Evolutionary conservation across 1,284 basidiomycete genomes (phyloP).

Genomic region (Inonotus obliquus): DNA sequence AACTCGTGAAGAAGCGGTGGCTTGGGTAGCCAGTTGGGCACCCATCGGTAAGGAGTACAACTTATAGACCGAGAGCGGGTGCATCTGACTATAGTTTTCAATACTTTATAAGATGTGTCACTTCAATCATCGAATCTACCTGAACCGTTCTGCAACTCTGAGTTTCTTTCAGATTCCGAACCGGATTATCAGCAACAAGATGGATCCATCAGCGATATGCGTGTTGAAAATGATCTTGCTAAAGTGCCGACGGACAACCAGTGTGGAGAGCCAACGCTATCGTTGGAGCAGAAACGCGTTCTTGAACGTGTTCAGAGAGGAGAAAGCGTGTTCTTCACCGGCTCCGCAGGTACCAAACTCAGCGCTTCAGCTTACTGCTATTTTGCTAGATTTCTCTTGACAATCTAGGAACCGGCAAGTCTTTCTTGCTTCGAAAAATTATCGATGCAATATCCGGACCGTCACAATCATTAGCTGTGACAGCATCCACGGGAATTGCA

Average conservation of each 20-base stretch:
- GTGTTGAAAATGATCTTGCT: not conserved
- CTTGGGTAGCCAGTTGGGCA: constrained; percentile 24
- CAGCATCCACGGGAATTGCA: constrained; percentile 47
- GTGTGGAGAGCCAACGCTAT: constrained; percentile 25
- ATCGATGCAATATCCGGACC: constrained; percentile 39
- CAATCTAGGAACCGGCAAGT: constrained; percentile 41
- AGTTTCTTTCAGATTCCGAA: not conserved
- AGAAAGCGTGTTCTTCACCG: constrained; percentile 77
- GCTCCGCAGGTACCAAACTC: constrained; percentile 54
- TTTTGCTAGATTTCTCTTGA: not conserved
- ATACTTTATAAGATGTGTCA: too few relatives aligned
- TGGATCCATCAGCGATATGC: not conserved
- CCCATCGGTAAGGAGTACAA: not conserved
- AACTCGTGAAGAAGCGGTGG: constrained; percentile 27
- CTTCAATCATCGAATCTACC: not conserved
- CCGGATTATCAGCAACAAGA: not conserved
- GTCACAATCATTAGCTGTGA: constrained; percentile 38
- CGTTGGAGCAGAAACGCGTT: constrained; percentile 54
- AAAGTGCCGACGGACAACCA: not conserved
- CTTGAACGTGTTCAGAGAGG: constrained; percentile 51
- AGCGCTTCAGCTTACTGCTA: not conserved
- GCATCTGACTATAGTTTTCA: too few relatives aligned
- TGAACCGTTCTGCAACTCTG: not conserved
- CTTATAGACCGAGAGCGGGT: too few relatives aligned
- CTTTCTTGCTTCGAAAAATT: constrained; percentile 43